Conservation (phyloP, 352 stramenopile species). For the Phytophthora syringae region DNA sequence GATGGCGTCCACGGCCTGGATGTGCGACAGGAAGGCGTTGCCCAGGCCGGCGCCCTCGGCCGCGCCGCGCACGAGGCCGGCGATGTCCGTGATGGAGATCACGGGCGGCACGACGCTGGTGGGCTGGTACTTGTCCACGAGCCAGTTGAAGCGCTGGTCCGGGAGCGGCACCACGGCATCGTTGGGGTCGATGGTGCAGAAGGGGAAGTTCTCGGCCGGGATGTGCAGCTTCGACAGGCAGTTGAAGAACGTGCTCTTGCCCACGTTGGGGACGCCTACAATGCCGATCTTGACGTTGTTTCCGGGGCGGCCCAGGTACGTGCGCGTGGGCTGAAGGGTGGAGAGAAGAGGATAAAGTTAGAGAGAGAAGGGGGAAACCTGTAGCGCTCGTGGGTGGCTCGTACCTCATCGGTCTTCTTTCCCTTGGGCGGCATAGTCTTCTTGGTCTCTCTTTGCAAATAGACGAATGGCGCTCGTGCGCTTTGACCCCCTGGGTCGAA, state of each 20-base stretch:
- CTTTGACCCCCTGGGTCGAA: constrained; percentile 13
- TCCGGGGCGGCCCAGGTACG: constrained; percentile 83
- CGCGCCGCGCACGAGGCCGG: constrained; percentile 97
- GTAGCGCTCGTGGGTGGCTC: constrained; percentile 13
- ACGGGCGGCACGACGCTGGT: constrained; percentile 95
- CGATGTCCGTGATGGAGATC: constrained; percentile 99
- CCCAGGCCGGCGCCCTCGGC: constrained; percentile 98
- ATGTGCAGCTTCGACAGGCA: constrained; percentile 96
- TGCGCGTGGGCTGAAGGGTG: constrained; percentile 43
- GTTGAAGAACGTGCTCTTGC: constrained; percentile 99
- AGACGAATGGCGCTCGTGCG: constrained; percentile 34
- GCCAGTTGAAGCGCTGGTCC: constrained; percentile 99
- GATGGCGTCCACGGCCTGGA: constrained; percentile 98
- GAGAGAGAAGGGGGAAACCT: background rate
- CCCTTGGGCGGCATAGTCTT: constrained; percentile 74
- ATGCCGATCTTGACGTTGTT: constrained; percentile 99
- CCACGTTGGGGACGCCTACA: constrained; percentile 99
- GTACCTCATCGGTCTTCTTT: constrained; percentile 84
- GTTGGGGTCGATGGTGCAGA: constrained; percentile 99
- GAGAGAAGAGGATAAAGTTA: background rate
- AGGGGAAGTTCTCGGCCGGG: constrained; percentile 93
- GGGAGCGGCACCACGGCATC: constrained; percentile 96
- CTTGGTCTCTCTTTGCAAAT: constrained; percentile 15
- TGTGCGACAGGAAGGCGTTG: constrained; percentile 99
- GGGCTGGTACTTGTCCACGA: constrained; percentile 96